Evolutionary conservation across 2,329 filamentous ascomycete species (phyloP), one percentile per base, ranked within the genome.

Genomic region (Paecilomyces sp.): DNA sequence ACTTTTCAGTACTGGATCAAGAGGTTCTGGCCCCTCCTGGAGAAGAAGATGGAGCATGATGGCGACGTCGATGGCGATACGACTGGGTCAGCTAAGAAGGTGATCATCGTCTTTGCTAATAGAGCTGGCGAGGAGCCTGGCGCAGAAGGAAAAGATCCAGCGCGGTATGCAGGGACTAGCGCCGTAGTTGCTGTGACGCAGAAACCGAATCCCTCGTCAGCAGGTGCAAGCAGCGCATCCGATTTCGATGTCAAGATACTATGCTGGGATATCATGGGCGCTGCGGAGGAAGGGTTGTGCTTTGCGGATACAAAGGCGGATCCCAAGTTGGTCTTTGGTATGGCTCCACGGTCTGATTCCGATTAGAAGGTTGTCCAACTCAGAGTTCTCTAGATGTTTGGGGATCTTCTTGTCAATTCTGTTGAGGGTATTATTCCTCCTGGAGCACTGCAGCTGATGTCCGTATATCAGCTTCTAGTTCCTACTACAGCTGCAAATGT

Each of bases 1-100:
- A 88, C 85, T 0, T 78, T 87, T 60, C 79, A 79, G 56, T 88
- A 88, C 68, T 88, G 85, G 85, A 72, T 87, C 22, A 79, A 83
- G 68, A 73, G 85, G 51, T 83, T 88, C 60, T 77, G 78, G 68
- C 85, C 85, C 1, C 68, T 81, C 8, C 60, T 80, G n/a, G 66
- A 69, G 41, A 68, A 68, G 57, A 66, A 59, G 31, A 71, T 74
- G 67, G 57, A 58, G 18, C 70, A 73, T 61, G 61, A 61, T 9
- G 60, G 60, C 22, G 66, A 72, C 54, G 58, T 68, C 18, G 71
- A 74, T 57, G 66, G 63, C 22, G 60, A 18, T 22, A 34, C 9
- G 11, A 25, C 54, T n/a, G 41, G 54, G 18, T 51, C 55, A 7
- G 61, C 64, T 22, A 73, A 72, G 60, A 75, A 75, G 61, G 71